Evolutionary conservation across 148 eudicot genomes (phyloP), one percentile per base, ranked within the genome.

Genomic region (Bassia scoparia): DNA sequence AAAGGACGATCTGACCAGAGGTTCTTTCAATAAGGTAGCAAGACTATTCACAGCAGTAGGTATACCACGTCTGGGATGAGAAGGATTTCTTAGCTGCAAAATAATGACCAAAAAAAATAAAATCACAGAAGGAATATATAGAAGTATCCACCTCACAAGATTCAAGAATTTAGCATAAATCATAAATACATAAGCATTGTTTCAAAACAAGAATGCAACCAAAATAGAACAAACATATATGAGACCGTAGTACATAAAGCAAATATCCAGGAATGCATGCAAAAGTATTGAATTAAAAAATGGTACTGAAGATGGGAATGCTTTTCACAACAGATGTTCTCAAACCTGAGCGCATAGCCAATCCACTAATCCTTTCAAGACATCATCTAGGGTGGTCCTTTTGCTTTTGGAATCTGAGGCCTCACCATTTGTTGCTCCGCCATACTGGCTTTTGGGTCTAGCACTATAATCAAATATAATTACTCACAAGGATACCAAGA

Each of bases 301-400:
- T n/a, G n/a, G n/a, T n/a, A n/a, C n/a, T n/a, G n/a, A n/a, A n/a
- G n/a, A n/a, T n/a, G n/a, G n/a, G n/a, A n/a, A n/a, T n/a, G n/a
- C n/a, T n/a, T n/a, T n/a, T n/a, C n/a, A 17, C 7, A 27, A 78
- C 15, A 61, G 38, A 33, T 46, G 58, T 48, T 50, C n/a, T 76
- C 76, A 75, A 38, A 95, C 98, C 97, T 95, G 98, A 23, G 86
- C 74, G 76, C 97, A 95, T 49, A 95, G 85, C 98, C 97, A 95
- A 52, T 89, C 92, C 77, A 95, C 92, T 76, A 95, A 83, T 54
- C 85, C 96, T 83, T 77, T 88, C 77, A 91, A 80, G 76, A 95
- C 92, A 81, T 89, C 96, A 73, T 89, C 87, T 78, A 83, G 81
- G 71, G 87, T 80, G 63, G 86, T 84, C 26, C 76, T 31, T 75